phyloP scores from a whole-genome alignment of 768 basidiomycete genomes.

The Asterophora parasitica region DNA sequence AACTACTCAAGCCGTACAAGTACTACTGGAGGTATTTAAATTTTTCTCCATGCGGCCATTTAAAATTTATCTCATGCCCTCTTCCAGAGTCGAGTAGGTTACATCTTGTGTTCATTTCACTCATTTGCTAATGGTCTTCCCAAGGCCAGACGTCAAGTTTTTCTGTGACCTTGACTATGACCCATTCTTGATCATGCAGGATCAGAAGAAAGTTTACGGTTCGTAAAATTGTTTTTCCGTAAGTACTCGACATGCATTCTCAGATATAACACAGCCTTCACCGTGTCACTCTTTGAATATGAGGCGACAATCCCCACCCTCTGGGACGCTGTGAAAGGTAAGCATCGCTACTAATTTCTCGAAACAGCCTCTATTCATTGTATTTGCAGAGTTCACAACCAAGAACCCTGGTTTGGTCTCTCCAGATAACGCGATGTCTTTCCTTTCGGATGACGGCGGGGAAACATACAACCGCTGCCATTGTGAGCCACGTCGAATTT shows the following conservation, averaged over 20 bases:
- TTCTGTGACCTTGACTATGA: constrained; percentile 87
- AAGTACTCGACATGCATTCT: neutral
- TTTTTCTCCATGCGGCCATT: neutral
- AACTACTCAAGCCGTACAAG: constrained; percentile 70
- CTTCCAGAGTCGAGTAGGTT: constrained; percentile 42
- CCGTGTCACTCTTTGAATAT: constrained; percentile 79
- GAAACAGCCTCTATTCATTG: neutral
- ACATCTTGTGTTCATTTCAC: neutral
- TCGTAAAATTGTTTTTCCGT: constrained; percentile 7
- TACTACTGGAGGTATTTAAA: constrained; percentile 73
- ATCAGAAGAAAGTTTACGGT: constrained; percentile 83
- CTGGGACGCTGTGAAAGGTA: constrained; percentile 75
- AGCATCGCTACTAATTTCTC: neutral
- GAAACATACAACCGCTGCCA: constrained; percentile 73
- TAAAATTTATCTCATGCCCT: constrained; percentile 3
- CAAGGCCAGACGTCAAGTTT: constrained; percentile 78
- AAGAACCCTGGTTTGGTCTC: constrained; percentile 57
- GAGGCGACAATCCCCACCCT: constrained; percentile 81
- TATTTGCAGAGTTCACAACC: constrained; percentile 63
- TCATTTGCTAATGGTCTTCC: constrained; percentile 4
- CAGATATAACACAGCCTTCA: constrained; percentile 55
- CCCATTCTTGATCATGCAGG: constrained; percentile 86
- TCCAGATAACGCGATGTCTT: constrained; percentile 71
- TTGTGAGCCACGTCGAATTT: constrained; percentile 37
- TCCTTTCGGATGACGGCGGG: constrained; percentile 76